phyloP scores from a whole-genome alignment of 2,329 filamentous ascomycete genomes.

The Tolypocladium inflatum region DNA sequence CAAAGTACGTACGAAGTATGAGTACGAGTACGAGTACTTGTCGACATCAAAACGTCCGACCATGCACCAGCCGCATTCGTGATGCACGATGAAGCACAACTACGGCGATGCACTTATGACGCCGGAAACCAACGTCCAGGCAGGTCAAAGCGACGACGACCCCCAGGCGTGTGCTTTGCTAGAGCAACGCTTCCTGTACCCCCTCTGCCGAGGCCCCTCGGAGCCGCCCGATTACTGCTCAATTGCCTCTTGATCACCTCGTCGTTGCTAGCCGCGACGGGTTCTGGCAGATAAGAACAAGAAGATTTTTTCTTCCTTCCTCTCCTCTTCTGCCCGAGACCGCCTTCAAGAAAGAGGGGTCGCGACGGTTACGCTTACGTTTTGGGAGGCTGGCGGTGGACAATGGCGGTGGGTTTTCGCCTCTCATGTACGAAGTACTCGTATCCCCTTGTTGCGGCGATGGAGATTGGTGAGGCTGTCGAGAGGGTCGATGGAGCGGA shows the following conservation, averaged over 20 bases:
- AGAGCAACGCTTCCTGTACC: not conserved
- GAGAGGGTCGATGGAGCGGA: not conserved
- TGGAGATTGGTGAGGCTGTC: not conserved
- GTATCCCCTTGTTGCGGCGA: not conserved
- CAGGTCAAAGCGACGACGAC: not conserved
- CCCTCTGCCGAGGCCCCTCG: not conserved
- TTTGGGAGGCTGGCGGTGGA: not conserved
- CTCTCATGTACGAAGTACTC: too few species aligned
- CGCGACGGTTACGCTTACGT: not conserved
- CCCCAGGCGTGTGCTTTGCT: not conserved
- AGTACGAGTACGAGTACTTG: too few species aligned
- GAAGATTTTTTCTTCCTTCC: not conserved
- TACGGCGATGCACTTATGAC: not conserved
- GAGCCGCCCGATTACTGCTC: not conserved
- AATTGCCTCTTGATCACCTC: not conserved
- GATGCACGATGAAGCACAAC: not conserved
- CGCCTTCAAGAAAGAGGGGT: not conserved
- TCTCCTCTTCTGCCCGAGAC: not conserved
- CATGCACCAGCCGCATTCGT: not conserved
- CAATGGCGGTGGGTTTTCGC: not conserved
- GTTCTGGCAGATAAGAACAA: not conserved
- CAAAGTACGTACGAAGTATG: too few species aligned
- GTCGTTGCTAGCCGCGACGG: not conserved
- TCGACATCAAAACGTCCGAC: not conserved
- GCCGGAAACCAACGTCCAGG: not conserved